Conservation (phyloP, 176 grass and related monocot genomes). For the Chrysopogon serrulatus region DNA sequence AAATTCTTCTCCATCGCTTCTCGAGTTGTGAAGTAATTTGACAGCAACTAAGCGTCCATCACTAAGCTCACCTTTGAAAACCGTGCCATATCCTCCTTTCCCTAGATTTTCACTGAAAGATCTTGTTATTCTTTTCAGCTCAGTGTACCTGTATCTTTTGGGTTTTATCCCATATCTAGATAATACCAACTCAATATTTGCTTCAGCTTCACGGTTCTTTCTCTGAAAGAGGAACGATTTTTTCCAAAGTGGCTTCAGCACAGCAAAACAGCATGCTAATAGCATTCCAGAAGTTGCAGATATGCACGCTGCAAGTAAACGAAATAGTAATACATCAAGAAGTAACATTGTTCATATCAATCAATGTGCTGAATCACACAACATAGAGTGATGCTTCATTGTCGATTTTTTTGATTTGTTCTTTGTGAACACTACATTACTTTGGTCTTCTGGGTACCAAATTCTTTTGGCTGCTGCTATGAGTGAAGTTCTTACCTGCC, state of each 20-base stretch:
- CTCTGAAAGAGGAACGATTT: not conserved
- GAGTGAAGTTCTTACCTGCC: not conserved
- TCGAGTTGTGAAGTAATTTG: not conserved
- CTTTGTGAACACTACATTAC: not conserved
- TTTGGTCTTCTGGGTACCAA: not conserved
- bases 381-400: not conserved
- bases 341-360: not conserved
- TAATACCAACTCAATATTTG: not conserved
- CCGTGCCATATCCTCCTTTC: not conserved
- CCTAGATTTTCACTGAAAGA: conserved; percentile 22
- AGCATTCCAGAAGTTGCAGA: not conserved
- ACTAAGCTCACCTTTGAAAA: conserved; percentile 6
- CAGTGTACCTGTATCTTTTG: not conserved
- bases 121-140: conserved; percentile 6
- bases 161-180: conserved; percentile 6
- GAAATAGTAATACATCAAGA: not conserved
- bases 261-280: not conserved
- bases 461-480: not conserved
- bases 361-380: not conserved
- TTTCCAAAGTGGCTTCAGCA: not conserved
- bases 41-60: not conserved
- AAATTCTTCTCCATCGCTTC: not conserved
- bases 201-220: not conserved
- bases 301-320: not conserved
- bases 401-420: not conserved